A percentile compares a stretch with the other conserved stretches of the same genome.
These are phyloP conservation scores for Didymella segeticola DNA, from an alignment of 2,329 filamentous ascomycete genomes.

Conservation along the genomic window DNA sequence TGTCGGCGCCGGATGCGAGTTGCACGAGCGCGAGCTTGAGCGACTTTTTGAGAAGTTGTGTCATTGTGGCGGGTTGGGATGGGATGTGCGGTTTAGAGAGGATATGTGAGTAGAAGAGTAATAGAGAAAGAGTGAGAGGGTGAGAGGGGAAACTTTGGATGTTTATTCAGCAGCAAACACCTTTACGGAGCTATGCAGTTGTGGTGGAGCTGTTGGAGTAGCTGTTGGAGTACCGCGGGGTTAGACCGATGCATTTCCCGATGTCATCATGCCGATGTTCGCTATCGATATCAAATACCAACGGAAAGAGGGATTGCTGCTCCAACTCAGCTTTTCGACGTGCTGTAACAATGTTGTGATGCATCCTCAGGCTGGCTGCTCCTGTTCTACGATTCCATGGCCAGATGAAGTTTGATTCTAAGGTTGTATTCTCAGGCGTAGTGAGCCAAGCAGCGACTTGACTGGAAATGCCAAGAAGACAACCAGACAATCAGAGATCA, in stretches of 20 bases:
- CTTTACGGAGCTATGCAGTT: slow-evolving; percentile 5
- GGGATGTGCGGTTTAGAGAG: neutral
- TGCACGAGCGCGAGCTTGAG: slow-evolving; percentile 53
- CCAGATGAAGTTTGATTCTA: no score
- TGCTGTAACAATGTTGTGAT: neutral
- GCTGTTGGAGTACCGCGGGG: slow-evolving; percentile 11
- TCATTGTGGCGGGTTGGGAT: slow-evolving; percentile 20
- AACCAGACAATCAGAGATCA: no score
- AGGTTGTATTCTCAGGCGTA: no score
- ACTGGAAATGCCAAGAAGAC: no score
- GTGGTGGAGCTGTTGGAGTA: slow-evolving; percentile 13
- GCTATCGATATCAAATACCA: slow-evolving; percentile 10
- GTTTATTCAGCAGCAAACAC: no score
- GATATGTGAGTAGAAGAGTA: neutral
- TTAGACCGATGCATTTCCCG: neutral
- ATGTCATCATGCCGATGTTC: slow-evolving; percentile 10
- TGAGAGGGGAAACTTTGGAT: no score
- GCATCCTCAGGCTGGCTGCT: no score
- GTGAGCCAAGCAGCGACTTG: no score
- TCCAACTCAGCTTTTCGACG: neutral
- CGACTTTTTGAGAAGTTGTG: slow-evolving; percentile 45
- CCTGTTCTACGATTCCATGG: no score
- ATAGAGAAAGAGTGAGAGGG: neutral
- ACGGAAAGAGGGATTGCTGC: neutral
- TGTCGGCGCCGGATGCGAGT: slow-evolving; percentile 69